Conservation (phyloP, 2,329 filamentous ascomycete genomes). For the Stachybotrys chartarum region DNA sequence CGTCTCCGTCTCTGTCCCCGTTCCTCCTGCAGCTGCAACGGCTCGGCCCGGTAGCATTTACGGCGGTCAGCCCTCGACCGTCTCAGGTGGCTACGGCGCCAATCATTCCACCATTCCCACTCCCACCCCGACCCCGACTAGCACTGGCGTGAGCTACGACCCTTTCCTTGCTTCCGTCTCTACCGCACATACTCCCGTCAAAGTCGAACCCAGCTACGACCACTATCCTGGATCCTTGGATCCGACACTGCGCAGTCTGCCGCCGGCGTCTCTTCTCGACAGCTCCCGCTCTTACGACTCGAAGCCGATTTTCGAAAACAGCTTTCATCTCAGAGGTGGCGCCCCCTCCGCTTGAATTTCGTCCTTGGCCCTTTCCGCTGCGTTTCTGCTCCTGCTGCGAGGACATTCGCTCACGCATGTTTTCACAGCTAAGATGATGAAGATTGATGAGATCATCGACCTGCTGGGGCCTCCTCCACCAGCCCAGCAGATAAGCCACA, state of each 20-base stretch:
- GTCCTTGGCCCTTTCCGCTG: conserved; percentile 13
- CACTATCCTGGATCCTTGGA: conserved; percentile 57
- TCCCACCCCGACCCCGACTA: conserved; percentile 22
- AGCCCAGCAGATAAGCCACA: conserved; percentile 43
- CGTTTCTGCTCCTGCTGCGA: conserved; percentile 17
- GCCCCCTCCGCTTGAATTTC: conserved; percentile 30
- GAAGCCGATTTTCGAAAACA: conserved; percentile 20
- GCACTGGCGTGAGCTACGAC: conserved; percentile 22
- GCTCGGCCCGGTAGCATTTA: conserved; percentile 31
- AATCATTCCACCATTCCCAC: conserved; percentile 20
- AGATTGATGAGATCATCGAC: conserved; percentile 65
- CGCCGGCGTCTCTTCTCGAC: conserved; percentile 14
- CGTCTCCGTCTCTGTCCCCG: conserved; percentile 13
- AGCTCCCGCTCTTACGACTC: conserved; percentile 16
- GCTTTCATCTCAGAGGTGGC: conserved; percentile 43
- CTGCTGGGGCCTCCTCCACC: conserved; percentile 53
- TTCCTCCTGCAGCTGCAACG: conserved; percentile 13
- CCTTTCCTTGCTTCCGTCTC: conserved; percentile 23
- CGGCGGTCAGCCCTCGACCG: conserved; percentile 36
- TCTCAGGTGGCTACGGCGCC: conserved; percentile 33
- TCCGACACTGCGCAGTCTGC: conserved; percentile 50
- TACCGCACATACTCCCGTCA: conserved; percentile 19
- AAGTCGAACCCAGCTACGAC: conserved; percentile 39
- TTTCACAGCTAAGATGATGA: conserved; percentile 44
- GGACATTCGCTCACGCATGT: conserved; percentile 22